phyloP scores from a whole-genome alignment of 2,329 filamentous ascomycete genomes.

The Chrysosphaeria jannelii region DNA sequence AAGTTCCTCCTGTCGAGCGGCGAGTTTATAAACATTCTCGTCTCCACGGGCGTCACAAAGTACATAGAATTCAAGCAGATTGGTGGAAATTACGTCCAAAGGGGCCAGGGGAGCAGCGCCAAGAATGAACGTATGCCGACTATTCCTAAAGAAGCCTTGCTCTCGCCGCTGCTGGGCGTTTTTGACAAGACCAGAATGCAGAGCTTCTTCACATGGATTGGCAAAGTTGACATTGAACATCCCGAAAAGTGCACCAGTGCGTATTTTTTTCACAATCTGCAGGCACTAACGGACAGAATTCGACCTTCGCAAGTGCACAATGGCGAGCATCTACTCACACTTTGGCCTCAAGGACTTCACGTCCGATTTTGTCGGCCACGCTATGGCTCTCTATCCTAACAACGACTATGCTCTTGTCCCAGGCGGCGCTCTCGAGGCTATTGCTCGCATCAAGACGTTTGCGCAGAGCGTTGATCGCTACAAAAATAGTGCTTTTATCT shows the following conservation, averaged over 20 bases:
- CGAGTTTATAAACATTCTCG: constrained; percentile 93
- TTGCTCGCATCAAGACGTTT: constrained; percentile 82
- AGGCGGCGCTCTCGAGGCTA: constrained; percentile 53
- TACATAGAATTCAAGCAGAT: constrained; percentile 89
- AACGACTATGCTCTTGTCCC: constrained; percentile 55
- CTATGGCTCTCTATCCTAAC: constrained; percentile 85
- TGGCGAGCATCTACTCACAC: constrained; percentile 98
- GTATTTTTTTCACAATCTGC: constrained; percentile 5
- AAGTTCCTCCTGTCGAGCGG: constrained; percentile 98
- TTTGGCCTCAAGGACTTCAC: constrained; percentile 75
- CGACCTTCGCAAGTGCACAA: constrained; percentile 47
- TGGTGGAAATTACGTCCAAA: constrained; percentile 86
- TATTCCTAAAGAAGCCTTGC: constrained; percentile 66
- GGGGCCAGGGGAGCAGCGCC: constrained; percentile 50
- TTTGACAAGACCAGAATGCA: constrained; percentile 96
- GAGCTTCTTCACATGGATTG: constrained; percentile 89
- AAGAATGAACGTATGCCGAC: constrained; percentile 94
- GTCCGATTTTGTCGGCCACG: constrained; percentile 88
- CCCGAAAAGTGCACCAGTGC: constrained; percentile 68
- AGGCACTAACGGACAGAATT: constrained; percentile 25
- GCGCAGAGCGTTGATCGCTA: constrained; percentile 94
- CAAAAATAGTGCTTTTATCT: constrained; percentile 97
- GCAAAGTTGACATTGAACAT: constrained; percentile 56
- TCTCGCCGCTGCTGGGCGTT: constrained; percentile 82
- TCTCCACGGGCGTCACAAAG: constrained; percentile 73